Evolutionary conservation across 768 basidiomycete species (phyloP).

Genomic region (Panus rudis): DNA sequence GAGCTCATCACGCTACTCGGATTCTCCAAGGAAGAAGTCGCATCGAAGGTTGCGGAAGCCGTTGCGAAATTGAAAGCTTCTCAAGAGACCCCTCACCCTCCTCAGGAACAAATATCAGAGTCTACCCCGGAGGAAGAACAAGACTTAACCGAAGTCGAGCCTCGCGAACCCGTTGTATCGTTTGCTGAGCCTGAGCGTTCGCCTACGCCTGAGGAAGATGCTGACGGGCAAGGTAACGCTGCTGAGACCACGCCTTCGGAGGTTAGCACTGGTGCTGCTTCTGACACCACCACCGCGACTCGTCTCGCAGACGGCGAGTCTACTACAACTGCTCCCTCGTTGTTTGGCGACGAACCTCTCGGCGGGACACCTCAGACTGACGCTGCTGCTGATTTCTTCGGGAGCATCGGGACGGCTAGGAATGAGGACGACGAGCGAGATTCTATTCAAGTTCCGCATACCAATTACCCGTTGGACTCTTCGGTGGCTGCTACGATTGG

Average conservation of each 20-base stretch:
- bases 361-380: constrained; percentile 60
- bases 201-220: constrained; percentile 28
- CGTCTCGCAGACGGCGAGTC: constrained; percentile 66
- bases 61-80: constrained; percentile 62
- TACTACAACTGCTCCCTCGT: constrained; percentile 77
- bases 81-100: constrained; percentile 16
- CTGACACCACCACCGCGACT: constrained; percentile 49
- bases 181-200: constrained; percentile 71
- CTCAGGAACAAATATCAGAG: too few relatives aligned
- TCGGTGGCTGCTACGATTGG: constrained; percentile 94
- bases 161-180: constrained; percentile 73
- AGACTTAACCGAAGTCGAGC: constrained; percentile 34
- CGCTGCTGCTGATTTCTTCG: constrained; percentile 84
- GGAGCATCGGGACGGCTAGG: constrained; percentile 54
- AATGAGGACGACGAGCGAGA: constrained; percentile 32
- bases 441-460: constrained; percentile 65
- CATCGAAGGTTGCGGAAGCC: constrained; percentile 71
- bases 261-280: constrained; percentile 54
- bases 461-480: constrained; percentile 74
- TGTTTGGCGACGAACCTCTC: constrained; percentile 81
- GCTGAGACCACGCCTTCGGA: constrained; percentile 71
- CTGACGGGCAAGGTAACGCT: constrained; percentile 24
- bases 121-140: constrained; percentile 22
- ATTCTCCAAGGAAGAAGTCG: constrained; percentile 85
- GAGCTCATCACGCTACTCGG: constrained; percentile 88